Percentiles rank a stretch among this genome's conserved stretches.
These are phyloP conservation scores for Ceratobasidium sp. DNA, from an alignment of 1,284 basidiomycete species.

Conservation along the genomic window DNA sequence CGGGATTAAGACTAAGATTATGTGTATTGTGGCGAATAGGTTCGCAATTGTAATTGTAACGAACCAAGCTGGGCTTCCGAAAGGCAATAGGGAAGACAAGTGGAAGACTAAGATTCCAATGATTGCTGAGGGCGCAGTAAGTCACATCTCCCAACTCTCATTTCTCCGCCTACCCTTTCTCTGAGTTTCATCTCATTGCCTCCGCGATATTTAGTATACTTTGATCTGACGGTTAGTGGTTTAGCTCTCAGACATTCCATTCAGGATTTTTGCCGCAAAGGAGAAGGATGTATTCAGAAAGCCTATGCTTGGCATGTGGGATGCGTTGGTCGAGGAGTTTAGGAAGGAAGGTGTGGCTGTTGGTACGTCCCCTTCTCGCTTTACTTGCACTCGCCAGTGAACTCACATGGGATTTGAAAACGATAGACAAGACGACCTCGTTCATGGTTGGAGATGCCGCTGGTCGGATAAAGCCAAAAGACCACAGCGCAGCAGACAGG, in stretches of 20 bases:
- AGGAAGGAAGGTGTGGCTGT: slow-evolving; percentile 68
- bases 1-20: neutral
- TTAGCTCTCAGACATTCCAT: slow-evolving; percentile 78
- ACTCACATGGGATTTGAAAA: neutral
- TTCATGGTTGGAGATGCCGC: slow-evolving; percentile 94
- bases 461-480: slow-evolving; percentile 66
- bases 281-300: slow-evolving; percentile 84
- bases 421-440: slow-evolving; percentile 55
- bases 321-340: slow-evolving; percentile 72
- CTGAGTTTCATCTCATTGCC: slow-evolving; percentile 23
- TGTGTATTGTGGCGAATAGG: slow-evolving; percentile 54
- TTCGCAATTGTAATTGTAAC: slow-evolving; percentile 81
- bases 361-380: slow-evolving; percentile 59
- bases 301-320: slow-evolving; percentile 90
- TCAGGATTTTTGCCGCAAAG: slow-evolving; percentile 82
- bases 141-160: slow-evolving; percentile 2
- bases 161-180: neutral
- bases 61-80: slow-evolving; percentile 71
- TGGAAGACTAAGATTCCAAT: slow-evolving; percentile 82
- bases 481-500: slow-evolving; percentile 83
- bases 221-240: too few relatives aligned
- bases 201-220: slow-evolving; percentile 13
- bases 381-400: neutral
- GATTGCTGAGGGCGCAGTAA: slow-evolving; percentile 70
- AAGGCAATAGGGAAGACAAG: slow-evolving; percentile 57